Base-by-base conservation (phyloP, 2,329 filamentous ascomycete genomes). In the Paecilomyces niveus region DNA sequence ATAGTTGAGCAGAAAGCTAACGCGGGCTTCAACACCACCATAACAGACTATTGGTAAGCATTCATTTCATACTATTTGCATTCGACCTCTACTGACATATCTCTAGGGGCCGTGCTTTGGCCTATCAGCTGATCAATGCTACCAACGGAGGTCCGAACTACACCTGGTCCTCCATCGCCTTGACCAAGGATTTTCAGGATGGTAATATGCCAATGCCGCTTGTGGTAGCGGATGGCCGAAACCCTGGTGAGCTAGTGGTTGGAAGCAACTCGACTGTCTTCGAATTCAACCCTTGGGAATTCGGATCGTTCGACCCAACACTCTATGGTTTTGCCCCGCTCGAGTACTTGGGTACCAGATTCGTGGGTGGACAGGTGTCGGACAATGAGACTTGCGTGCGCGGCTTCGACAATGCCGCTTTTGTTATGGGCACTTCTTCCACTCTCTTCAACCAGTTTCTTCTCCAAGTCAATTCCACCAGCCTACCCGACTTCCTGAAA, bases 331-430 rank as follows among this genome's bases (percentile, higher is more conserved):
- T 92, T 64, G 86, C 83, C 0, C 89, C 89, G 1, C 75, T 88
- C 4, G 76, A 85, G 61, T 92, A 87, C 63, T 72, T 92, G 1
- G 90, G 90, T 2, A 89, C 89, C 1, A 86, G 86, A 63, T 92
- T 93, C 71, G 81, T 79, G 45, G 79, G 76, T 5, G 90, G 90
- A 21, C 68, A 70, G 7, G 72, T 94, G 21, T 75, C 82, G 0
- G 69, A 77, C 10, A 71, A 80, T 57, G 81, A 83, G 51, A 70
- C 75, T 29, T 96, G 92, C 68, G 81, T 95, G 15, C 79, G 82
- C 7, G 92, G 92, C 0, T 92, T 92, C 62, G 92, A 96, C 74
- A 92, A 92, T 65, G 83, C 83, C 24, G 90, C 90, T 6, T 96
- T 84, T 68, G 79, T 96, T 26, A 91, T 96, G 85, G 92, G 92